Percentiles rank a stretch among this genome's conserved stretches.
phyloP scores from a whole-genome alignment of 176 grass and related monocot species.

The Avena atlantica region DNA sequence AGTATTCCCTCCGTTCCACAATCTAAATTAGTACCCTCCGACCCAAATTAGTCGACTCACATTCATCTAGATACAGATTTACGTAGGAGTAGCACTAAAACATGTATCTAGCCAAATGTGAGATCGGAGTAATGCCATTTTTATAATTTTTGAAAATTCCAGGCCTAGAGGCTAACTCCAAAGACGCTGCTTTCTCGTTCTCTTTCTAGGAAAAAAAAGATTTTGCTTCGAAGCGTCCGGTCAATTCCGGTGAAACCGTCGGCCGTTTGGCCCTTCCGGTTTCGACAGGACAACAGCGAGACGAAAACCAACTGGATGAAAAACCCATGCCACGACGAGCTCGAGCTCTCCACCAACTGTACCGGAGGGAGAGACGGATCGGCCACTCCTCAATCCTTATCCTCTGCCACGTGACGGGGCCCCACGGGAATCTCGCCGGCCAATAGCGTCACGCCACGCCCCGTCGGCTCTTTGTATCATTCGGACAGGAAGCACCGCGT shows the following conservation, averaged over 20 bases:
- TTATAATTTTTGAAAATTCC: too few species aligned
- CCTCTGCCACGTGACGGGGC: conserved; percentile 49
- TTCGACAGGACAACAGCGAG: background rate
- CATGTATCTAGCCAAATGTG: too few species aligned
- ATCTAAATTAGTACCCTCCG: too few species aligned
- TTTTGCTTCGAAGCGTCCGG: too few species aligned
- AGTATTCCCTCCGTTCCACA: too few species aligned
- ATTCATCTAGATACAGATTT: too few species aligned
- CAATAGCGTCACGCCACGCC: background rate
- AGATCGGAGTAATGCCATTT: too few species aligned
- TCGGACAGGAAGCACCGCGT: conserved; percentile 26
- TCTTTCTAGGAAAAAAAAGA: background rate
- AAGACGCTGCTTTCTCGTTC: background rate
- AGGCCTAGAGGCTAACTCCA: background rate
- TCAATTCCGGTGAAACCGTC: too few species aligned
- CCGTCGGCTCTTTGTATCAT: background rate
- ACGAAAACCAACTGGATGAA: background rate
- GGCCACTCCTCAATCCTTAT: conserved; percentile 43
- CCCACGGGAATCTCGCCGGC: conserved; percentile 44
- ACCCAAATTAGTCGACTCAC: too few species aligned
- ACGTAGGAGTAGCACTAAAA: too few species aligned
- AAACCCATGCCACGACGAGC: background rate
- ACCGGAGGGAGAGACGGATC: background rate
- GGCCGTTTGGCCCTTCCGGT: background rate
- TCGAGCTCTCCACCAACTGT: background rate